These are phyloP conservation scores for Pharnaceum exiguum DNA, from an alignment of 148 eudicot genomes.

Conservation along the genomic window DNA sequence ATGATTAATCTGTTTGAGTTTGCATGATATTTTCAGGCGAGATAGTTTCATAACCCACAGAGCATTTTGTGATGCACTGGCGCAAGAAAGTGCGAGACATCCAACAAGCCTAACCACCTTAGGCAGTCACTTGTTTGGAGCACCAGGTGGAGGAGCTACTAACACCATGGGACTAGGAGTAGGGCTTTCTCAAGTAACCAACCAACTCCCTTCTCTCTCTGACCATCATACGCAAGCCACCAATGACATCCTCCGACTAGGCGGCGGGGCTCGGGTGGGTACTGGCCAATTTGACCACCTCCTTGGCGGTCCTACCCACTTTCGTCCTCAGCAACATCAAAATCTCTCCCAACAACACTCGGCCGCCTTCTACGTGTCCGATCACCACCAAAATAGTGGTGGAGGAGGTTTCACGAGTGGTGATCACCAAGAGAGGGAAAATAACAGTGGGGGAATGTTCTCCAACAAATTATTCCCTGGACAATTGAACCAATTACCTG, in stretches of 20 bases:
- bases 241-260: constrained; percentile 25
- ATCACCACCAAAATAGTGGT: constrained; percentile 7
- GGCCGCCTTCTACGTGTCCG: constrained; percentile 20
- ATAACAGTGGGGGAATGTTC: constrained; percentile 19
- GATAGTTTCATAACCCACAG: constrained; percentile 76
- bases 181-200: constrained; percentile 26
- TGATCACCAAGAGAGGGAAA: constrained; percentile 11
- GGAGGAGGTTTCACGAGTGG: neutral
- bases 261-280: constrained; percentile 17
- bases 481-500: constrained; percentile 24
- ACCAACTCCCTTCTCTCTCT: constrained; percentile 20
- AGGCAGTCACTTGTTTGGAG: constrained; percentile 36
- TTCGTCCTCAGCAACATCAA: constrained; percentile 15
- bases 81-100: constrained; percentile 63
- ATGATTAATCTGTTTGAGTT: too few relatives aligned
- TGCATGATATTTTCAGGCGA: constrained; percentile 28
- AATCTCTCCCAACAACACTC: neutral
- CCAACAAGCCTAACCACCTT: constrained; percentile 35
- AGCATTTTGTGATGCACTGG: constrained; percentile 70
- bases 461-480: constrained; percentile 31
- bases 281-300: constrained; percentile 19
- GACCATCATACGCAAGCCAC: constrained; percentile 24
- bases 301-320: constrained; percentile 13
- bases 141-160: neutral
- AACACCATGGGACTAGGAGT: constrained; percentile 28